Evolutionary conservation across 2,329 filamentous ascomycete species (phyloP).

Genomic region (Venturia asperata): DNA sequence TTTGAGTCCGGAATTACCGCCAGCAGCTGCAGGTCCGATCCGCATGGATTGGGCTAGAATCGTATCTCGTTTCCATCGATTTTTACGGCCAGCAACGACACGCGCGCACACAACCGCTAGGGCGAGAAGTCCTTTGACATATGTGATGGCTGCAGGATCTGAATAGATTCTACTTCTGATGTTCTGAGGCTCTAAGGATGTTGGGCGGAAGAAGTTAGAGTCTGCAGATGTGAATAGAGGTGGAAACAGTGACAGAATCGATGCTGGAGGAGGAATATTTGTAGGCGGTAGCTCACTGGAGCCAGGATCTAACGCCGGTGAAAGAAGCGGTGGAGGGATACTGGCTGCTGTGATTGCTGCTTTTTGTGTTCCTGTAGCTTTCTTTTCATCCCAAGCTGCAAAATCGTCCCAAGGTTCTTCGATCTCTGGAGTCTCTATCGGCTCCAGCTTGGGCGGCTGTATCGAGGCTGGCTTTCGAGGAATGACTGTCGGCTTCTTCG

Average conservation of each 20-base stretch:
- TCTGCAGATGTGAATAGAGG: constrained; percentile 61
- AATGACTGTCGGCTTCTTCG: neutral
- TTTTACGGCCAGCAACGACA: constrained; percentile 74
- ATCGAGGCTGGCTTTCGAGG: neutral
- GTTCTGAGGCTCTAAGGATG: constrained; percentile 51
- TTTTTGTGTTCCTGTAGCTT: constrained; percentile 38
- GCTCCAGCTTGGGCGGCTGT: constrained; percentile 13
- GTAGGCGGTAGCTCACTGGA: constrained; percentile 54
- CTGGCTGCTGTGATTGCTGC: constrained; percentile 29
- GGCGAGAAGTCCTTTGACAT: constrained; percentile 57
- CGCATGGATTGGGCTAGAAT: constrained; percentile 81
- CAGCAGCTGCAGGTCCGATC: constrained; percentile 66
- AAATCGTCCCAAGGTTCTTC: constrained; percentile 43
- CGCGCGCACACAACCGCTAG: constrained; percentile 64
- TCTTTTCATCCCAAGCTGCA: constrained; percentile 22
- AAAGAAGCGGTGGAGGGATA: constrained; percentile 8
- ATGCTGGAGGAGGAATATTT: constrained; percentile 81
- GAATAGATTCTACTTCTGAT: constrained; percentile 58
- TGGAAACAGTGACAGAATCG: constrained; percentile 71
- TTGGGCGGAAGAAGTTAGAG: constrained; percentile 56
- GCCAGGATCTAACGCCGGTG: constrained; percentile 22
- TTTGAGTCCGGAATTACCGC: constrained; percentile 77
- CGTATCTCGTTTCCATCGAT: constrained; percentile 85
- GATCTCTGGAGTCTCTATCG: constrained; percentile 19
- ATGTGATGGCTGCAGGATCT: constrained; percentile 54